A percentile compares a stretch with the other conserved stretches of the same genome.
These are phyloP conservation scores for Ceratobasidium papillatum DNA, from an alignment of 1,284 basidiomycete genomes.

Conservation along the genomic window DNA sequence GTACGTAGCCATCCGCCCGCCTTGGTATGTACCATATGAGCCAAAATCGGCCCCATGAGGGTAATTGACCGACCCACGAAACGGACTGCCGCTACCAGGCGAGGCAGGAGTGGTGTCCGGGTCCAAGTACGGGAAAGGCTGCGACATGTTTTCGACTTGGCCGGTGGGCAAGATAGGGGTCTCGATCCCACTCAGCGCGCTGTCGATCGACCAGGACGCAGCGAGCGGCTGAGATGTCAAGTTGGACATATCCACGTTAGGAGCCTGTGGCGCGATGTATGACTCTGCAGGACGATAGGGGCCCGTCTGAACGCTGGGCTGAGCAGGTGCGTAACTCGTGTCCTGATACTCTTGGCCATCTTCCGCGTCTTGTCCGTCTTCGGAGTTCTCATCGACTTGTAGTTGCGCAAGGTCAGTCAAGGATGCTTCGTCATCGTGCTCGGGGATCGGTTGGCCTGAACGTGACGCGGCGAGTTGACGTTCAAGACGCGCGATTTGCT, in stretches of 20 bases:
- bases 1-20: constrained; percentile 8
- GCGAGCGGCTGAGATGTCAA: neutral
- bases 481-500: constrained; percentile 13
- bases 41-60: neutral
- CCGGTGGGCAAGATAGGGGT: neutral
- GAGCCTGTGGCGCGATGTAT: neutral
- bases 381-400: neutral
- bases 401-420: neutral
- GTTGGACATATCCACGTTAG: neutral
- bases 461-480: neutral
- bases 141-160: neutral
- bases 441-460: neutral
- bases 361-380: neutral
- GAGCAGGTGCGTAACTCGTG: neutral
- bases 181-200: neutral
- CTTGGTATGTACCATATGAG: constrained; percentile 8
- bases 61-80: neutral
- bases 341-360: neutral
- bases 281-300: neutral
- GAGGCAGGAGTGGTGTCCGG: constrained; percentile 13
- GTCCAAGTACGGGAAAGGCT: constrained; percentile 11
- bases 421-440: neutral
- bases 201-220: neutral
- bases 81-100: constrained; percentile 1
- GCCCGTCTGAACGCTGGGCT: neutral